Conservation (phyloP, 345 rosid species). For the Syzygium aqueum region DNA sequence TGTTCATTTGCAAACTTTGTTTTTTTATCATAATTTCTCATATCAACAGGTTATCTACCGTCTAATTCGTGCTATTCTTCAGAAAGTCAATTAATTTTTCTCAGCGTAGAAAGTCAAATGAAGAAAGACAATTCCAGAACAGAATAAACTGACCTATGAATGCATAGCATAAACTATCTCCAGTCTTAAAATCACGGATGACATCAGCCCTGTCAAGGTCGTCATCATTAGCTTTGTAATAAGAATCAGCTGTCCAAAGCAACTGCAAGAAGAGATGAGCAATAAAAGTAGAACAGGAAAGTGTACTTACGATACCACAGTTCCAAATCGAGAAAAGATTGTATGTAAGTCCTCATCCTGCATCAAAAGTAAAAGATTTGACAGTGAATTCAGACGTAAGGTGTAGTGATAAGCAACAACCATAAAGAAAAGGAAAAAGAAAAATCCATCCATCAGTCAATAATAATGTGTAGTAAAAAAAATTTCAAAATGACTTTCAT, state of each 20-base stretch:
- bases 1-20: background rate
- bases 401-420: background rate
- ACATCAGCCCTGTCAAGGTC: slow-evolving; percentile 63
- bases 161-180: slow-evolving; percentile 96
- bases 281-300: background rate
- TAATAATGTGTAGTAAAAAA: background rate
- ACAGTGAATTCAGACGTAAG: background rate
- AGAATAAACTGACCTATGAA: slow-evolving; percentile 59
- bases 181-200: slow-evolving; percentile 90
- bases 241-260: background rate
- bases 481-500: background rate
- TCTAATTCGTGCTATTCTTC: background rate
- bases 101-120: background rate
- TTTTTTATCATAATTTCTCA: background rate
- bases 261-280: background rate
- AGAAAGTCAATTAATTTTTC: background rate
- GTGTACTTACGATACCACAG: slow-evolving; percentile 59
- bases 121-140: background rate
- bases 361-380: slow-evolving; percentile 11
- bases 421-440: background rate
- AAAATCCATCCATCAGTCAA: background rate
- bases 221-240: background rate
- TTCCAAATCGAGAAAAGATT: slow-evolving; percentile 94
- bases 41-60: background rate
- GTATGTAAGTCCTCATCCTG: slow-evolving; percentile 97